Conservation (phyloP, 139 green algal genomes). For the Pedinophyceae sp. region DNA sequence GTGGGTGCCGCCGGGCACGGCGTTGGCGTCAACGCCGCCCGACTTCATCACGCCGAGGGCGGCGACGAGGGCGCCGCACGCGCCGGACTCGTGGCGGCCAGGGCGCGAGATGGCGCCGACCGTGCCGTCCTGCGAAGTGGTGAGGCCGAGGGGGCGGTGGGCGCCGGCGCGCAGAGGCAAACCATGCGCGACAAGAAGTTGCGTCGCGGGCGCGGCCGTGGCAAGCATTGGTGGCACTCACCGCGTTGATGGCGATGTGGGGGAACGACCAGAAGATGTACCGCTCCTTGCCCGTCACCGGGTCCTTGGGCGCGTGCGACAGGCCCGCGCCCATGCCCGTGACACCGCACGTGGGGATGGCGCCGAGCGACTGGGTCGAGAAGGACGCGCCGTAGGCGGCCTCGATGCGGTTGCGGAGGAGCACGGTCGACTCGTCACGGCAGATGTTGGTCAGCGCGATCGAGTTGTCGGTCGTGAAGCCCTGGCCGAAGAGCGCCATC, state of each 20-base stretch:
- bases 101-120: conserved; percentile 45
- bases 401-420: conserved; percentile 60
- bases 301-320: conserved; percentile 26
- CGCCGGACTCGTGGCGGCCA: conserved; percentile 33
- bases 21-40: conserved; percentile 19
- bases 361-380: conserved; percentile 66
- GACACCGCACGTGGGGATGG: conserved; percentile 62
- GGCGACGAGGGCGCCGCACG: conserved; percentile 61
- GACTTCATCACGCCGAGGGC: conserved; percentile 27
- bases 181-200: no score
- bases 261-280: conserved; percentile 86
- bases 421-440: conserved; percentile 65
- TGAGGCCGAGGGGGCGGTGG: no score
- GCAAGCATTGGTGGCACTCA: no score
- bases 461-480: conserved; percentile 62
- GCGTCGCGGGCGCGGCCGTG: no score
- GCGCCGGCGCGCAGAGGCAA: no score
- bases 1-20: neutral
- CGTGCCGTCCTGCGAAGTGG: conserved; percentile 11
- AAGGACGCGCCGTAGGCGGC: conserved; percentile 50
- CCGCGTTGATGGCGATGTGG: conserved; percentile 73
- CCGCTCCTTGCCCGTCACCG: conserved; percentile 39
- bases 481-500: conserved; percentile 41
- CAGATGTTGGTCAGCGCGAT: conserved; percentile 73
- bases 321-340: conserved; percentile 46